Conservation (phyloP, 352 stramenopile species). For the Saprolegnia diclina region DNA sequence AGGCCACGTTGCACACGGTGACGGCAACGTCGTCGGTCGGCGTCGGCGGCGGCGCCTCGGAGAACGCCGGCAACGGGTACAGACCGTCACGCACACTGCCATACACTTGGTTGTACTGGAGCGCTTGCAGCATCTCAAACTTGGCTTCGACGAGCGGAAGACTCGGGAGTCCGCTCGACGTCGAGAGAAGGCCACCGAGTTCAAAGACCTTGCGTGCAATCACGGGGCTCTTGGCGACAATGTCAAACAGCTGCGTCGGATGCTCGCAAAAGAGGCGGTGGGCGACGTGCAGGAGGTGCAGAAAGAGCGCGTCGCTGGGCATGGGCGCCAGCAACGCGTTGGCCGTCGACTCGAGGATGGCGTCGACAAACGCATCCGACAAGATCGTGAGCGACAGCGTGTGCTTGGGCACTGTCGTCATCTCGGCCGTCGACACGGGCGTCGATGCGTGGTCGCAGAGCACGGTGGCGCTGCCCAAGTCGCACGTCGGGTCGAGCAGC, state of each 20-base stretch:
- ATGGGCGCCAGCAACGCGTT: background rate
- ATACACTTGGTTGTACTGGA: slow-evolving; percentile 11
- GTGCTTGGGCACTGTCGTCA: background rate
- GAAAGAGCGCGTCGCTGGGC: background rate
- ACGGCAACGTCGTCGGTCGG: background rate
- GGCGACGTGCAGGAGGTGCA: slow-evolving; percentile 20
- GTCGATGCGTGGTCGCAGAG: background rate
- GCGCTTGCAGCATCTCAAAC: slow-evolving; percentile 10
- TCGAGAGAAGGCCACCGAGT: slow-evolving; percentile 2
- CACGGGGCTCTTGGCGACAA: slow-evolving; percentile 5
- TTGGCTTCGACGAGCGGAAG: slow-evolving; percentile 13
- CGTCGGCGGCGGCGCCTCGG: background rate
- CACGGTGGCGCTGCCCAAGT: background rate
- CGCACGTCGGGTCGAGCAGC: background rate
- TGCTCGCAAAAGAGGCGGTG: slow-evolving; percentile 8
- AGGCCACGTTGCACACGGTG: background rate
- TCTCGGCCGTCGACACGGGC: background rate
- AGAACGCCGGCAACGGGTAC: background rate
- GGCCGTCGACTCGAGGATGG: slow-evolving; percentile 5
- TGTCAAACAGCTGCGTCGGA: background rate
- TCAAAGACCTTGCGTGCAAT: slow-evolving; percentile 20
- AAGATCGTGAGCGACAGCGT: background rate
- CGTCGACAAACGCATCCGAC: background rate
- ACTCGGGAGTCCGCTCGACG: slow-evolving; percentile 9
- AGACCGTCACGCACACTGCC: background rate